Percentiles rank a stretch among this genome's conserved stretches.
phyloP scores from a whole-genome alignment of 208 protist species.

The Angomonas deanei region DNA sequence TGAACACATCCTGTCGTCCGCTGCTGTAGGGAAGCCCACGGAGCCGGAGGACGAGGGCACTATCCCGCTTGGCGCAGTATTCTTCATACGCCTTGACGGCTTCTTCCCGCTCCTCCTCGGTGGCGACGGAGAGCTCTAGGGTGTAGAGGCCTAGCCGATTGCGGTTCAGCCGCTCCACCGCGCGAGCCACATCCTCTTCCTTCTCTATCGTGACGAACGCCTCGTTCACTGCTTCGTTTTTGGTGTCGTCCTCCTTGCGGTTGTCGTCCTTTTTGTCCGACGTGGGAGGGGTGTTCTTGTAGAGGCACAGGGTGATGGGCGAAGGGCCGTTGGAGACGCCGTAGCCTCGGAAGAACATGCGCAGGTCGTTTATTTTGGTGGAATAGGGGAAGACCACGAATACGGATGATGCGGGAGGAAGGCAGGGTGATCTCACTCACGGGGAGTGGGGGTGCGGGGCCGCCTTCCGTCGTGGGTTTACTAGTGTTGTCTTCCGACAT shows the following conservation, averaged over 20 bases:
- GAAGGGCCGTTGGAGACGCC: constrained; percentile 6
- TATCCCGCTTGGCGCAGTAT: constrained; percentile 16
- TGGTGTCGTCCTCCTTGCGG: neutral
- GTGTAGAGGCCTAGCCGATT: constrained; percentile 39
- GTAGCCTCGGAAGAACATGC: constrained; percentile 33
- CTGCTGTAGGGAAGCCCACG: constrained; percentile 63
- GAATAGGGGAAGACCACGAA: constrained; percentile 38
- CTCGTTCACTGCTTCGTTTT: neutral
- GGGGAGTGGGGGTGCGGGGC: constrained; percentile 4
- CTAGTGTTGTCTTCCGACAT: neutral
- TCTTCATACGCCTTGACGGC: constrained; percentile 14
- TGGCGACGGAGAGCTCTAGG: constrained; percentile 24
- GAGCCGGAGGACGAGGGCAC: constrained; percentile 42
- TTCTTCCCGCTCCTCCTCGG: constrained; percentile 18
- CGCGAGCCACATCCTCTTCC: constrained; percentile 21
- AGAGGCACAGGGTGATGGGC: neutral
- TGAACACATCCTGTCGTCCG: constrained; percentile 41
- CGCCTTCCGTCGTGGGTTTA: neutral
- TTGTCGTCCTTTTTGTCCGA: neutral
- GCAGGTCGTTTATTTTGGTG: constrained; percentile 25
- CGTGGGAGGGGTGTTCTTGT: neutral
- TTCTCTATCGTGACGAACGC: constrained; percentile 31
- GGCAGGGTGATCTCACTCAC: constrained; percentile 6
- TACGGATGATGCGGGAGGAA: constrained; percentile 15
- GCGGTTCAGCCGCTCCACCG: constrained; percentile 26